Evolutionary conservation across 257 asterid genomes (phyloP).

Genomic region (Penstemon eatonii): DNA sequence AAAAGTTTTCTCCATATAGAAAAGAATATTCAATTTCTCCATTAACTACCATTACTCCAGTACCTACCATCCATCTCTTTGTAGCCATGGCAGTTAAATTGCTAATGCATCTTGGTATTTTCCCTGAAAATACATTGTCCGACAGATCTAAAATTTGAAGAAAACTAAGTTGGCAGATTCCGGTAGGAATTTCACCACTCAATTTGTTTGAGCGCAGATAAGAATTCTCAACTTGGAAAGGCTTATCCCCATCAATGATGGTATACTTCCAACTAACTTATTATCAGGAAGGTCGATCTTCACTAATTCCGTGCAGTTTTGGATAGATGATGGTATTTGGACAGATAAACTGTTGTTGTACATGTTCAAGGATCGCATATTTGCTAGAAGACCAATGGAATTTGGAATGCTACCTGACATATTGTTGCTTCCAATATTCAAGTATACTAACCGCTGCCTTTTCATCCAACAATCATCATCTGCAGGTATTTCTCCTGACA

Average conservation of each 20-base stretch:
- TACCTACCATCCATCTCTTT: neutral
- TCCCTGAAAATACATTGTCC: slow-evolving; percentile 29
- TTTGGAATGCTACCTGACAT: slow-evolving; percentile 38
- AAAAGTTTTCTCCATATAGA: neutral
- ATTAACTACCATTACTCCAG: neutral
- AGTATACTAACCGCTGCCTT: slow-evolving; percentile 16
- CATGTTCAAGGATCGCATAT: slow-evolving; percentile 29
- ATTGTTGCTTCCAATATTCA: slow-evolving; percentile 34
- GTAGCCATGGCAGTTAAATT: slow-evolving; percentile 40
- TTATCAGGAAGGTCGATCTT: slow-evolving; percentile 33
- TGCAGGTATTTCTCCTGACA: slow-evolving; percentile 33
- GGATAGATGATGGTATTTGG: slow-evolving; percentile 31
- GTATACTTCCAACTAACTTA: slow-evolving; percentile 31
- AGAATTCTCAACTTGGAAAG: slow-evolving; percentile 24
- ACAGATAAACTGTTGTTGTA: slow-evolving; percentile 32
- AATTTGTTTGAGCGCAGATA: slow-evolving; percentile 39
- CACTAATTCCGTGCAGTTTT: slow-evolving; percentile 22
- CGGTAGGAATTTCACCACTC: slow-evolving; percentile 29
- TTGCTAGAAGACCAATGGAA: slow-evolving; percentile 30
- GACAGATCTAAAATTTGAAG: slow-evolving; percentile 44
- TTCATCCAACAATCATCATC: slow-evolving; percentile 34
- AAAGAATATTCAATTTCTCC: too few relatives aligned
- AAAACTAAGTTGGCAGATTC: slow-evolving; percentile 28
- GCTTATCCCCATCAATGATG: slow-evolving; percentile 15
- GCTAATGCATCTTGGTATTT: slow-evolving; percentile 32